phyloP scores from a whole-genome alignment of 176 grass and related monocot species.

The Dendrocalamus sinicus region DNA sequence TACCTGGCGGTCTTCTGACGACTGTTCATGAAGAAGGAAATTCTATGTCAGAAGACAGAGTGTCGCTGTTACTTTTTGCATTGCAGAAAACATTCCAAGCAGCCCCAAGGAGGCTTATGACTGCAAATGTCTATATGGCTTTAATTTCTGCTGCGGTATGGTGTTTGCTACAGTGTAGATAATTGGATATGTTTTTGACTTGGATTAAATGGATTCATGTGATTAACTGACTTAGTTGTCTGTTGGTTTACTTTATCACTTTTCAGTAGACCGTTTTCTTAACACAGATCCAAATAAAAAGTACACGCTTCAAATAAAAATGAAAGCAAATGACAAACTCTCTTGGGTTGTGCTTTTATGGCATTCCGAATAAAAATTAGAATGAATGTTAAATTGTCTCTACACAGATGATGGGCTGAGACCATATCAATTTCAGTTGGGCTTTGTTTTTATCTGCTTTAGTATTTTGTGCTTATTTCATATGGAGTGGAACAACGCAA shows the following conservation, averaged over 20 bases:
- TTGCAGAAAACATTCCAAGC: conserved; percentile 95
- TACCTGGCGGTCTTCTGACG: conserved; percentile 52
- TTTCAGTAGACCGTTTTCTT: conserved; percentile 17
- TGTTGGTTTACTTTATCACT: conserved; percentile 14
- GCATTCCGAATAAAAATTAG: conserved; percentile 18
- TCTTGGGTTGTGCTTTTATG: conserved; percentile 16
- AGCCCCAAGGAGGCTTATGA: conserved; percentile 82
- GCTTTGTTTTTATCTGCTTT: conserved; percentile 7
- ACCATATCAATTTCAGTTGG: conserved; percentile 15
- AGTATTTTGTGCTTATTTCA: neutral
- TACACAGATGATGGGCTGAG: neutral
- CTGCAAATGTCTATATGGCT: conserved; percentile 86
- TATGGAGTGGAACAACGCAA: conserved; percentile 30
- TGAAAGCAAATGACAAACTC: neutral
- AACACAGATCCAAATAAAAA: neutral
- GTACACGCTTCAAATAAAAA: conserved; percentile 14
- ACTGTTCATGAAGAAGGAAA: conserved; percentile 75
- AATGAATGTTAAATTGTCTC: conserved; percentile 7
- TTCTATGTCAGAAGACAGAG: conserved; percentile 77
- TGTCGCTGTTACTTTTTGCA: conserved; percentile 85
- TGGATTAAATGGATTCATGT: conserved; percentile 2
- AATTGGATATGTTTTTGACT: conserved; percentile 29
- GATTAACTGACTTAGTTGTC: conserved; percentile 11
- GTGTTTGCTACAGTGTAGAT: conserved; percentile 42
- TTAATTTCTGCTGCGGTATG: conserved; percentile 90